Evolutionary conservation across 805 yeast species (phyloP), one percentile per base, ranked within the genome.

Genomic region (Cyberlindnera mississippiensis): DNA sequence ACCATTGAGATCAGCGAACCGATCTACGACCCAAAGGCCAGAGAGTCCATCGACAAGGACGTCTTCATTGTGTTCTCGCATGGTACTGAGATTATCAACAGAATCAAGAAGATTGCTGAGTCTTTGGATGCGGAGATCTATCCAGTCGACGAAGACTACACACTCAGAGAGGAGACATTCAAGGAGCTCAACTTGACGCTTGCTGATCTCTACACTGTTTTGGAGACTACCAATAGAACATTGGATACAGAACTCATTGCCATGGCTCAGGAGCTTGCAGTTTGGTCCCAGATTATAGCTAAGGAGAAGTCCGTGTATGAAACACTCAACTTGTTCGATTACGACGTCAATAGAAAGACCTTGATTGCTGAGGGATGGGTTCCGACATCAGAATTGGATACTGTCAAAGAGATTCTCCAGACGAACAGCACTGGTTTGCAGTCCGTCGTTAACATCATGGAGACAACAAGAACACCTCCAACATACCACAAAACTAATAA

Each of bases 291-390:
- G 16, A 65, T 72, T 28, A 68, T 82, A 27, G 76, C 80, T 37
- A 79, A 87, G 60, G 99, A 93, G 64, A 87, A 87, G 62, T 85
- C 91, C 10, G 82, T 90, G 18, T 90, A 84, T 64, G 75, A 82
- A 40, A 75, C 87, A 1, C 72, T 93, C 69, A 88, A 91, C 64
- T 84, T 85, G 45, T 85, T 85, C 53, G 80, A 82, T 52, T 82
- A 76, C 58, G 93, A 85, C 59, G 64, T 59, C 80, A 86, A 64
- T 93, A 88, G 66, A 87, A 79, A 56, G 70, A 84, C 33, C 28
- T 71, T 93, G 49, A 79, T 91, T 41, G 96, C 95, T 16, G 99
- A 93, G 68, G 99, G 98, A 28, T 93, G 99, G 99, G 71, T 89
- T 27, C 98, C 99, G 33, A 72, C 82, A 18, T 78, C 77, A 48